Conservation (phyloP, 2,329 filamentous ascomycete genomes). For the Cercospora sojina region DNA sequence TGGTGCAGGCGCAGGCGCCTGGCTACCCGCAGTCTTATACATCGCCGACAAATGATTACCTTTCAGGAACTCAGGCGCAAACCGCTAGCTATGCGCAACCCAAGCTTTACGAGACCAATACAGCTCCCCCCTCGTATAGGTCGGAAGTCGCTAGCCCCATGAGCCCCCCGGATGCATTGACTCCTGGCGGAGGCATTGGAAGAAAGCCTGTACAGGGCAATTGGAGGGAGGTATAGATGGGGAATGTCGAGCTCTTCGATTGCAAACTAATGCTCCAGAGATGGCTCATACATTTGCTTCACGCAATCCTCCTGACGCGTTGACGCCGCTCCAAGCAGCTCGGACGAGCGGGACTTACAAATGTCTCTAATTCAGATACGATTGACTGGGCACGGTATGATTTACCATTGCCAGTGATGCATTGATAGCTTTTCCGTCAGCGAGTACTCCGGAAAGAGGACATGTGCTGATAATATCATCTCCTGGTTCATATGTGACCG, state of each 20-base stretch:
- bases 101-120: conserved; percentile 25
- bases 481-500: neutral
- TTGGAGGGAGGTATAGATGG: conserved; percentile 36
- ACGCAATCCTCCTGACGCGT: neutral
- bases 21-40: conserved; percentile 3
- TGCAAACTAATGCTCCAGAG: neutral
- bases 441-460: neutral
- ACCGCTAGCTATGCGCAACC: conserved; percentile 14
- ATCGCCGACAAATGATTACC: conserved; percentile 14
- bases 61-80: neutral
- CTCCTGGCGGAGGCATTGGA: conserved; percentile 18
- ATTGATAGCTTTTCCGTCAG: neutral
- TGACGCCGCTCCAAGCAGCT: neutral
- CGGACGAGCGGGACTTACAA: neutral
- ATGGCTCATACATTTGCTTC: neutral
- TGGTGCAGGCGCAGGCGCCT: neutral
- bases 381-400: neutral
- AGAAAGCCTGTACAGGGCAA: conserved; percentile 39
- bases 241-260: neutral
- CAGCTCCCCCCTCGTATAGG: conserved; percentile 17
- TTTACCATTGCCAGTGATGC: neutral
- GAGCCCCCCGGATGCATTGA: conserved; percentile 26
- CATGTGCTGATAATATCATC: neutral
- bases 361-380: neutral
- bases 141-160: conserved; percentile 24